A percentile compares a stretch with the other conserved stretches of the same genome.
phyloP scores from a whole-genome alignment of 2,329 filamentous ascomycete genomes.

The Fonsecaea monophora region DNA sequence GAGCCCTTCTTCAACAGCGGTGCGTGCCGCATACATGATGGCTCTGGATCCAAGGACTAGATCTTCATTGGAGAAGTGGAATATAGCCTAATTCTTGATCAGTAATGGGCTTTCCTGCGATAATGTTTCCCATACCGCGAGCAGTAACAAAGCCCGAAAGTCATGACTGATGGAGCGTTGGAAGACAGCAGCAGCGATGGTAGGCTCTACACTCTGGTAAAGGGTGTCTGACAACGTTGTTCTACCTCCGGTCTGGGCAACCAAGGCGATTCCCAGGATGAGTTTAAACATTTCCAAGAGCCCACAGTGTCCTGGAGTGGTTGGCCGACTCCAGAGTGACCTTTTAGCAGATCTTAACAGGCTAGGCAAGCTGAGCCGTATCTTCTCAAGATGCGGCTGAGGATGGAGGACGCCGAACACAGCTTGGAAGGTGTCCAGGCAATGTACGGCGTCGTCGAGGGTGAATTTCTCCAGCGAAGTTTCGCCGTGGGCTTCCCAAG shows the following conservation, averaged over 20 bases:
- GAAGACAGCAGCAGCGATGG: slow-evolving; percentile 6
- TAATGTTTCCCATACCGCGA: slow-evolving; percentile 12
- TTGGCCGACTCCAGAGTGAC: slow-evolving; percentile 17
- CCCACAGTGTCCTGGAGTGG: slow-evolving; percentile 17
- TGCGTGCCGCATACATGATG: slow-evolving; percentile 23
- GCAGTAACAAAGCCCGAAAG: slow-evolving; percentile 14
- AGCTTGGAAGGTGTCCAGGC: slow-evolving; percentile 18
- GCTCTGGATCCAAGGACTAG: slow-evolving; percentile 15
- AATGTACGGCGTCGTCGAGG: slow-evolving; percentile 15
- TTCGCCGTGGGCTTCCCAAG: neutral
- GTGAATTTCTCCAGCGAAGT: slow-evolving; percentile 13
- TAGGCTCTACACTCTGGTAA: slow-evolving; percentile 16
- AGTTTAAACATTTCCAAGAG: slow-evolving; percentile 23
- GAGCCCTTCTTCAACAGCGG: slow-evolving; percentile 21
- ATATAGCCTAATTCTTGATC: slow-evolving; percentile 8
- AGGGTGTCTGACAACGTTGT: slow-evolving; percentile 13
- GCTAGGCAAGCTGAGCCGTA: slow-evolving; percentile 10
- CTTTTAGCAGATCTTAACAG: slow-evolving; percentile 19
- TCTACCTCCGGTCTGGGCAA: slow-evolving; percentile 3
- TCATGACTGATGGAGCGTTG: slow-evolving; percentile 19
- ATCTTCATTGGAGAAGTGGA: slow-evolving; percentile 21
- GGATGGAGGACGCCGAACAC: slow-evolving; percentile 22
- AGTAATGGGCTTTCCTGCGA: neutral
- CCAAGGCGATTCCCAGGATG: slow-evolving; percentile 15
- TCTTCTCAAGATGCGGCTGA: slow-evolving; percentile 20